Percentiles rank a stretch among this genome's conserved stretches.
These are phyloP conservation scores for Cytospora chrysosperma DNA, from an alignment of 2,329 filamentous ascomycete species.

Conservation along the genomic window DNA sequence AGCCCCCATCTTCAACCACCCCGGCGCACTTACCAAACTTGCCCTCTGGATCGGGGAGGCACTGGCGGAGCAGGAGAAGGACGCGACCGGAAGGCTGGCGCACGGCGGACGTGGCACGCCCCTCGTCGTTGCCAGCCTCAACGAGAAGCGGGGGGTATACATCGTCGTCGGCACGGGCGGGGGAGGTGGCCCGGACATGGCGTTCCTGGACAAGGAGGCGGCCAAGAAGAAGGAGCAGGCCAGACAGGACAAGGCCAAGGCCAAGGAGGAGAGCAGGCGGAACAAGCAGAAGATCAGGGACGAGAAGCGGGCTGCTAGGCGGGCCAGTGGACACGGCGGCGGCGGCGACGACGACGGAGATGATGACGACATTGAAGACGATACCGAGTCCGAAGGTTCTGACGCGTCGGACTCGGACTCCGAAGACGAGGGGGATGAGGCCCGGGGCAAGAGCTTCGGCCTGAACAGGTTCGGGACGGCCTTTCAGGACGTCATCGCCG, in stretches of 20 bases:
- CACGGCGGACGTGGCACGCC: constrained; percentile 74
- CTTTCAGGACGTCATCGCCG: constrained; percentile 90
- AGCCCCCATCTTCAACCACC: constrained; percentile 86
- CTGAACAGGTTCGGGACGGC: constrained; percentile 90
- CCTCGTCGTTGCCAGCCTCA: constrained; percentile 84
- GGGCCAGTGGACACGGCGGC: constrained; percentile 41
- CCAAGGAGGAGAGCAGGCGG: constrained; percentile 56
- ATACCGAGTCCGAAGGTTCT: constrained; percentile 43
- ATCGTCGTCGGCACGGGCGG: constrained; percentile 91
- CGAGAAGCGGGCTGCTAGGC: constrained; percentile 61
- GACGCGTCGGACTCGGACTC: constrained; percentile 42
- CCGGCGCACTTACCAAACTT: constrained; percentile 87
- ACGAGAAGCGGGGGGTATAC: constrained; percentile 84
- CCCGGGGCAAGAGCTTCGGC: constrained; percentile 65
- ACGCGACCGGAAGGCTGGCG: constrained; percentile 66
- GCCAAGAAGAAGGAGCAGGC: constrained; percentile 63
- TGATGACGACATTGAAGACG: constrained; percentile 50
- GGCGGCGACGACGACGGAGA: constrained; percentile 45
- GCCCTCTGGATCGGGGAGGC: constrained; percentile 94
- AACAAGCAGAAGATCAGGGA: constrained; percentile 59
- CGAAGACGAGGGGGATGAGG: constrained; percentile 46
- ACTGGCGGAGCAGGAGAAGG: constrained; percentile 82
- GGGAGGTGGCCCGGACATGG: constrained; percentile 72
- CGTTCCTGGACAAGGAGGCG: constrained; percentile 66
- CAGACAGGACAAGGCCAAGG: constrained; percentile 61